Evolutionary conservation across 2,329 filamentous ascomycete genomes (phyloP).

Genomic region (Neoarthrinium moseri): DNA sequence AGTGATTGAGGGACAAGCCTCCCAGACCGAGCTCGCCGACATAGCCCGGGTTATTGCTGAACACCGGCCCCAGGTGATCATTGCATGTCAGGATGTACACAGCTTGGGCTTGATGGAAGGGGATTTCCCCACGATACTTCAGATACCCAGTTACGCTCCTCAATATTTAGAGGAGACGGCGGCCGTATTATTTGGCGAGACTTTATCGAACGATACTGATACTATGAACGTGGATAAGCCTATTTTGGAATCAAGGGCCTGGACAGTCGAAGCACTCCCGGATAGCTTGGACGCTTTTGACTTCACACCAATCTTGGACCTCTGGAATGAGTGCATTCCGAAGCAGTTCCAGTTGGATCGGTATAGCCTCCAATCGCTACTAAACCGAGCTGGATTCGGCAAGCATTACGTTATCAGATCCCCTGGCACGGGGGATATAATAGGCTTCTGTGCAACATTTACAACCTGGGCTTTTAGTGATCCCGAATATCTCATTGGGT

Average conservation of each 20-base stretch:
- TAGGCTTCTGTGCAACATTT: conserved; percentile 62
- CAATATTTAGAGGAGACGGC: conserved; percentile 49
- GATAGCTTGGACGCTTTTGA: conserved; percentile 32
- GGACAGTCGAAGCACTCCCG: conserved; percentile 42
- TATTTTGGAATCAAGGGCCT: conserved; percentile 32
- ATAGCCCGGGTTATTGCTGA: conserved; percentile 42
- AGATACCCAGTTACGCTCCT: conserved; percentile 46
- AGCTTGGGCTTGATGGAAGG: conserved; percentile 36
- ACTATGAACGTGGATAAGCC: conserved; percentile 27
- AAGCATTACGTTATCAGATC: conserved; percentile 57
- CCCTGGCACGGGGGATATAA: conserved; percentile 37
- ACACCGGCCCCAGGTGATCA: conserved; percentile 48
- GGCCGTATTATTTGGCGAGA: conserved; percentile 48
- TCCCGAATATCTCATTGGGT: conserved; percentile 53
- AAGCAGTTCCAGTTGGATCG: conserved; percentile 44
- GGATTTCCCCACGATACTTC: conserved; percentile 51
- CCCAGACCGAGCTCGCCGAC: conserved; percentile 52
- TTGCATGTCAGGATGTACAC: conserved; percentile 48
- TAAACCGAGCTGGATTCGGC: conserved; percentile 54
- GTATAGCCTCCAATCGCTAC: conserved; percentile 41
- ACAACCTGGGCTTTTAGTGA: conserved; percentile 55
- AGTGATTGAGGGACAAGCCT: conserved; percentile 42
- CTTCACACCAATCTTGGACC: conserved; percentile 36
- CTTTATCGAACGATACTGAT: conserved; percentile 12
- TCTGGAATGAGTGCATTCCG: conserved; percentile 48